Evolutionary conservation across 2,329 filamentous ascomycete genomes (phyloP).

Genomic region (Clonostachys byssicola): DNA sequence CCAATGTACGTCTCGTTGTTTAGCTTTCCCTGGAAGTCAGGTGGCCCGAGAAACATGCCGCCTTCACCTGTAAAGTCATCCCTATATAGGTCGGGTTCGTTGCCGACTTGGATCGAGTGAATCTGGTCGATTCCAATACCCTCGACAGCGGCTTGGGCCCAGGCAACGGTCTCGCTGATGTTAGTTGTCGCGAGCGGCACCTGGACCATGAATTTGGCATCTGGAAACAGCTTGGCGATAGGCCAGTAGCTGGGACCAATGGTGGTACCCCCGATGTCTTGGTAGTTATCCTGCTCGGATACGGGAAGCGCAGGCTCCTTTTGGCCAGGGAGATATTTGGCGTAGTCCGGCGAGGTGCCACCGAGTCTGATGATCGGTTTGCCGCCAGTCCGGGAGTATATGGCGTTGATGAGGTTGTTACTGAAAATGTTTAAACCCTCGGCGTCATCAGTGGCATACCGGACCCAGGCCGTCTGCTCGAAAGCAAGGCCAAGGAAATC

Average conservation of each 20-base stretch:
- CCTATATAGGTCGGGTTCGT: slow-evolving; percentile 25
- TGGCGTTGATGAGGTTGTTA: slow-evolving; percentile 21
- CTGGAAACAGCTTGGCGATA: slow-evolving; percentile 19
- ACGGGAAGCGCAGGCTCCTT: slow-evolving; percentile 19
- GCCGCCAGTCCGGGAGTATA: slow-evolving; percentile 25
- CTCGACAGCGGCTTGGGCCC: slow-evolving; percentile 19
- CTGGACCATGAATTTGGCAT: slow-evolving; percentile 25
- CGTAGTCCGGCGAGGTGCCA: slow-evolving; percentile 28
- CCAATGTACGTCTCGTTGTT: slow-evolving; percentile 25
- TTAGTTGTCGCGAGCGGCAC: slow-evolving; percentile 26
- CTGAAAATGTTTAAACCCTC: slow-evolving; percentile 24
- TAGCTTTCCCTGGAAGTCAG: slow-evolving; percentile 23
- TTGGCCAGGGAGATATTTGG: slow-evolving; percentile 22
- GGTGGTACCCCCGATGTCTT: slow-evolving; percentile 23
- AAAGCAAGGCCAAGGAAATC: slow-evolving; percentile 3
- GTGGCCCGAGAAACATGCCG: slow-evolving; percentile 16
- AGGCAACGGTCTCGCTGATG: slow-evolving; percentile 23
- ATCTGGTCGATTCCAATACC: slow-evolving; percentile 21
- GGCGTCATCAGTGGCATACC: slow-evolving; percentile 21
- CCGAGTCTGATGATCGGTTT: slow-evolving; percentile 25
- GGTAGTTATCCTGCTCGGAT: slow-evolving; percentile 24
- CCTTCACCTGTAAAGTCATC: slow-evolving; percentile 9
- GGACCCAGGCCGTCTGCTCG: slow-evolving; percentile 23
- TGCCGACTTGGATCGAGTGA: slow-evolving; percentile 27
- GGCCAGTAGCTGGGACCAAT: slow-evolving; percentile 27